A percentile compares a stretch with the other conserved stretches of the same genome.
Evolutionary conservation across 306 rosid species (phyloP).

Genomic region (Prunus kanzakura): DNA sequence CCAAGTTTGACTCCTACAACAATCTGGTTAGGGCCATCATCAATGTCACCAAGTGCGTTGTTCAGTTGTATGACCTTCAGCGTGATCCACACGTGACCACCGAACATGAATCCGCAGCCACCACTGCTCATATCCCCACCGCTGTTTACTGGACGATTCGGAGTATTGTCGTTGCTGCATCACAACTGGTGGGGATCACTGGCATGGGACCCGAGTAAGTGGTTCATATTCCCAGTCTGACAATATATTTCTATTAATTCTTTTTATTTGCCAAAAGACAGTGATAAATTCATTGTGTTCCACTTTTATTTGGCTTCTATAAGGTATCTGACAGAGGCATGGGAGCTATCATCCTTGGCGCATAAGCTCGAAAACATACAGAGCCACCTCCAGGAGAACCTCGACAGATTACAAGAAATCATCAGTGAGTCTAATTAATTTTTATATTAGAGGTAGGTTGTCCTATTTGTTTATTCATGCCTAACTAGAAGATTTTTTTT

Average conservation of each 20-base stretch:
- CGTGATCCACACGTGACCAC: slow-evolving; percentile 31
- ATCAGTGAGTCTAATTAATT: slow-evolving; percentile 11
- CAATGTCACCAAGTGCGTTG: slow-evolving; percentile 48
- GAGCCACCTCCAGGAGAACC: slow-evolving; percentile 40
- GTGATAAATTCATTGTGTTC: not conserved
- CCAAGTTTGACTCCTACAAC: slow-evolving; percentile 43
- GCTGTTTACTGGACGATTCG: slow-evolving; percentile 74
- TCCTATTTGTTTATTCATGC: not conserved
- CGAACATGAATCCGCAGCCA: slow-evolving; percentile 25
- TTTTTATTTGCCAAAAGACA: not conserved
- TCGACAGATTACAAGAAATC: not conserved
- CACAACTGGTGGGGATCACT: slow-evolving; percentile 41
- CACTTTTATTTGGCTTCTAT: not conserved
- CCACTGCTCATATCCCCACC: slow-evolving; percentile 39
- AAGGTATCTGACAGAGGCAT: slow-evolving; percentile 53
- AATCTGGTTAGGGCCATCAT: slow-evolving; percentile 42
- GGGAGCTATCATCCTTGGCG: slow-evolving; percentile 73
- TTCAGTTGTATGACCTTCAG: slow-evolving; percentile 51
- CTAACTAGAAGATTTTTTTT: not conserved
- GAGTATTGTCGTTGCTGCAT: slow-evolving; percentile 50
- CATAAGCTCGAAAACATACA: slow-evolving; percentile 53
- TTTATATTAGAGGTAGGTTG: not conserved
- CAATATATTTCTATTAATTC: not conserved
- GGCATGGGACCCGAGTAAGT: slow-evolving; percentile 48
- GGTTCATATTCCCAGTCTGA: not conserved